These are phyloP conservation scores for Artemisia argyi DNA, from an alignment of 129 eudicot genomes.

Conservation along the genomic window DNA sequence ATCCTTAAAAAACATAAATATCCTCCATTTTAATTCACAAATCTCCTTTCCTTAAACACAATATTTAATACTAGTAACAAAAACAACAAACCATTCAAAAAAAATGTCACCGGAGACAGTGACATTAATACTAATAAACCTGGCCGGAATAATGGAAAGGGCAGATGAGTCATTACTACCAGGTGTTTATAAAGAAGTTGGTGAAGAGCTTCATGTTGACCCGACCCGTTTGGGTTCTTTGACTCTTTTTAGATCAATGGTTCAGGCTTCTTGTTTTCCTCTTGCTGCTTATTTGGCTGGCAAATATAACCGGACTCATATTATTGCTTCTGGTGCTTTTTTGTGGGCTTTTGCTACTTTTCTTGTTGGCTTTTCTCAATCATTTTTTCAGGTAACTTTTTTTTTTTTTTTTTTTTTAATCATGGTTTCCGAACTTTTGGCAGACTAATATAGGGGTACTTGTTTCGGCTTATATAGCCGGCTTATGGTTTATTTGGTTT, in stretches of 20 bases:
- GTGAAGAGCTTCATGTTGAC: slow-evolving; percentile 70
- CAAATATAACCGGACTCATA: slow-evolving; percentile 70
- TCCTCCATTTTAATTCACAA: no score
- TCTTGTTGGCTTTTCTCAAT: slow-evolving; percentile 69
- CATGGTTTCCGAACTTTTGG: no score
- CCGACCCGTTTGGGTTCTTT: slow-evolving; percentile 74
- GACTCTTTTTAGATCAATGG: slow-evolving; percentile 78
- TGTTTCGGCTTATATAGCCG: no score
- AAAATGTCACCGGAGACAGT: slow-evolving; percentile 55
- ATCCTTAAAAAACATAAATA: no score
- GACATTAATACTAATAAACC: slow-evolving; percentile 66
- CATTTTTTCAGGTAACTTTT: slow-evolving; percentile 60
- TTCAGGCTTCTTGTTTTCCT: slow-evolving; percentile 76
- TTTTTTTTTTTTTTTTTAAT: no score
- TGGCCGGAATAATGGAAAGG: slow-evolving; percentile 91
- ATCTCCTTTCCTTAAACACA: no score
- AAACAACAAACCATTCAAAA: not conserved
- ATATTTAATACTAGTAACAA: no score
- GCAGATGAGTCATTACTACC: slow-evolving; percentile 84
- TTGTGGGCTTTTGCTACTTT: slow-evolving; percentile 93
- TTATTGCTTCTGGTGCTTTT: slow-evolving; percentile 80
- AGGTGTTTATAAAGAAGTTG: slow-evolving; percentile 87
- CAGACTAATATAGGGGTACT: no score
- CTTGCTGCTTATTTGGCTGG: slow-evolving; percentile 74
- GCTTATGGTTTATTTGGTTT: no score